Evolutionary conservation across 139 green algal genomes (phyloP), one percentile per base, ranked within the genome.

Genomic region (Protoeuglena noctilucae): DNA sequence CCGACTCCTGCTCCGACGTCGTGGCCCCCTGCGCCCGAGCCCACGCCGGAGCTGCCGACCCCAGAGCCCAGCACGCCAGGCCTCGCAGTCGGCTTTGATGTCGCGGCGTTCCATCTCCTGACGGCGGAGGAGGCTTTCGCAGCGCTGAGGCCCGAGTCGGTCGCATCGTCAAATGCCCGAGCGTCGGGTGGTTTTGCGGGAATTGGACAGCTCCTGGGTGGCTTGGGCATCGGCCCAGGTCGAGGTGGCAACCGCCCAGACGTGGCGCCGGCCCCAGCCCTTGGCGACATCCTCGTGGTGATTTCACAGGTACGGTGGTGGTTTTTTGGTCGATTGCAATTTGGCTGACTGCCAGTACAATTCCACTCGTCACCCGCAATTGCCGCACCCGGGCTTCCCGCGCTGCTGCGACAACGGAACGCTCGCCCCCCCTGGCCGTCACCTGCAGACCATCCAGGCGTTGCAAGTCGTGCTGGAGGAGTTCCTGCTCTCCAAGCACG

Each of bases 401-500:
- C n/a, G n/a, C n/a, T n/a, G n/a, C n/a, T n/a, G n/a, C n/a, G n/a
- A n/a, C n/a, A n/a, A n/a, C n/a, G n/a, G n/a, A n/a, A n/a, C n/a
- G n/a, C n/a, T n/a, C n/a, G n/a, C n/a, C n/a, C n/a, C n/a, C n/a
- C n/a, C n/a, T n/a, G n/a, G n/a, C n/a, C n/a, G n/a, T n/a, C n/a
- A n/a, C n/a, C n/a, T n/a, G n/a, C n/a, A n/a, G n/a, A n/a, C 34
- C 34, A 12, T 43, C 9, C 34, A 43, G 34, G 34, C 9, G 9
- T 43, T 43, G 9, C 49, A 55, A 29, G 22, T 91, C 66, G 87
- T 94, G 16, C 60, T 88, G 34, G 85, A 94, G 68, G 85, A 94
- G 62, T 84, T 83, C 66, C 88, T 82, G 55, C 56, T 94, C 59
- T 62, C 60, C n/a, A 51, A 68, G 48, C 80, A 76, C 66, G n/a